These are phyloP conservation scores for Aspergillus sp. DNA, from an alignment of 2,329 filamentous ascomycete genomes.

Conservation along the genomic window DNA sequence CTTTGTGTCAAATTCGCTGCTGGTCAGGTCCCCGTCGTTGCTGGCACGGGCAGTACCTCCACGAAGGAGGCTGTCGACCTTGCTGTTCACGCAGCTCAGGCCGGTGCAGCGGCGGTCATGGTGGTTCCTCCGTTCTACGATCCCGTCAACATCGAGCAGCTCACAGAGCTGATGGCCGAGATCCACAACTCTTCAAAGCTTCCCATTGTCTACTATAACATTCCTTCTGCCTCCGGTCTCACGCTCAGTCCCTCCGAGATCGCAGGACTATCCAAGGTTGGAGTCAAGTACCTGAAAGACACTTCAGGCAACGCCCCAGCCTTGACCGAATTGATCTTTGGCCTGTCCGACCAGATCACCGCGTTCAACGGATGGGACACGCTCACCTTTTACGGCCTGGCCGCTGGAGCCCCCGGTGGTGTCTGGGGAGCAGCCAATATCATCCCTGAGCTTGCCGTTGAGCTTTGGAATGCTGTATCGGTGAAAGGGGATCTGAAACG, in stretches of 20 bases:
- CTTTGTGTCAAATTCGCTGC: constrained; percentile 27
- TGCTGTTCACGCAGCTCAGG: constrained; percentile 37
- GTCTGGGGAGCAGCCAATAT: constrained; percentile 54
- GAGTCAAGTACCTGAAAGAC: constrained; percentile 52
- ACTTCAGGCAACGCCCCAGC: constrained; percentile 52
- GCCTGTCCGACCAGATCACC: constrained; percentile 41
- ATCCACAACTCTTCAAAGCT: constrained; percentile 41
- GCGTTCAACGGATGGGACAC: constrained; percentile 56
- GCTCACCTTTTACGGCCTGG: constrained; percentile 52
- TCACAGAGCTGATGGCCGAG: constrained; percentile 41
- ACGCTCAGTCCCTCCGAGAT: constrained; percentile 43
- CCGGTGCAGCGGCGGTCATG: constrained; percentile 46
- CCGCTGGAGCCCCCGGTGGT: constrained; percentile 49
- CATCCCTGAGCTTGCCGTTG: constrained; percentile 48
- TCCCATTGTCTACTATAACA: constrained; percentile 53
- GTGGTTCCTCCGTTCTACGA: constrained; percentile 53
- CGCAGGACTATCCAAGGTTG: constrained; percentile 44
- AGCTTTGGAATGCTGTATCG: constrained; percentile 49
- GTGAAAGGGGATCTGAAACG: constrained; percentile 42
- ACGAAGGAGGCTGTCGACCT: constrained; percentile 43
- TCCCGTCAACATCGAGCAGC: constrained; percentile 38
- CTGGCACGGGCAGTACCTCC: constrained; percentile 42
- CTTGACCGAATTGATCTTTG: constrained; percentile 50
- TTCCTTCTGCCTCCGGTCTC: constrained; percentile 47
- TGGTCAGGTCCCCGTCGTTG: constrained; percentile 25